phyloP scores from a whole-genome alignment of 2,329 filamentous ascomycete species.

The Alternaria arborescens region DNA sequence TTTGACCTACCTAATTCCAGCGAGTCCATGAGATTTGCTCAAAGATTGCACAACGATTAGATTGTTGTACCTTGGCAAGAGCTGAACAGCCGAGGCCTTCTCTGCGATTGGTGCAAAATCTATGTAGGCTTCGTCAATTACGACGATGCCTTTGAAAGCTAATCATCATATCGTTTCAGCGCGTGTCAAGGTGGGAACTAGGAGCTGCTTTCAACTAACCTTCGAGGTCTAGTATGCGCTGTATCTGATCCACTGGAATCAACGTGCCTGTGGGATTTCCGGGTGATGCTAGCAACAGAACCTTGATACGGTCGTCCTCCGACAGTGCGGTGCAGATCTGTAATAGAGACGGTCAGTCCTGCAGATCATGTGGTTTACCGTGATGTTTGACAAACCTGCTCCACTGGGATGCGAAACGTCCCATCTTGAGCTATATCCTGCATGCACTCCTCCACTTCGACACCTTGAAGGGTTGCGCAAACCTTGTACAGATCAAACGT shows the following conservation, averaged over 20 bases:
- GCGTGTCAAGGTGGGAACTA: background rate
- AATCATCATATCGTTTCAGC: background rate
- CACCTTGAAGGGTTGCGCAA: background rate
- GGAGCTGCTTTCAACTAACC: background rate
- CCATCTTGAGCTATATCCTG: background rate
- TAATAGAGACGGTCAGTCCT: background rate
- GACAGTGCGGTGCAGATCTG: background rate
- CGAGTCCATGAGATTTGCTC: background rate
- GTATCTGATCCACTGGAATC: background rate
- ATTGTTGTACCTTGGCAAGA: background rate
- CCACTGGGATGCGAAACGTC: background rate
- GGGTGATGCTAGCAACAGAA: background rate
- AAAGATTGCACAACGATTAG: background rate
- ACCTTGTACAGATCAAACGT: background rate
- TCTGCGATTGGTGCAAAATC: background rate
- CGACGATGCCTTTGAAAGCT: background rate
- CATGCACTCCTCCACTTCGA: background rate
- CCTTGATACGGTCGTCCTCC: background rate
- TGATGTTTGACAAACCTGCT: background rate
- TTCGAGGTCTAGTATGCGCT: background rate
- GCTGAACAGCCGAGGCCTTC: background rate
- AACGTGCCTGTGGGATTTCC: background rate
- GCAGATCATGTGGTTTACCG: background rate
- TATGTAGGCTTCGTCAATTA: background rate
- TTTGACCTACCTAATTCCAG: background rate